A percentile compares a stretch with the other conserved stretches of the same genome.
Evolutionary conservation across 2,329 filamentous ascomycete genomes (phyloP).

Genomic region (Alternaria gansuensis): DNA sequence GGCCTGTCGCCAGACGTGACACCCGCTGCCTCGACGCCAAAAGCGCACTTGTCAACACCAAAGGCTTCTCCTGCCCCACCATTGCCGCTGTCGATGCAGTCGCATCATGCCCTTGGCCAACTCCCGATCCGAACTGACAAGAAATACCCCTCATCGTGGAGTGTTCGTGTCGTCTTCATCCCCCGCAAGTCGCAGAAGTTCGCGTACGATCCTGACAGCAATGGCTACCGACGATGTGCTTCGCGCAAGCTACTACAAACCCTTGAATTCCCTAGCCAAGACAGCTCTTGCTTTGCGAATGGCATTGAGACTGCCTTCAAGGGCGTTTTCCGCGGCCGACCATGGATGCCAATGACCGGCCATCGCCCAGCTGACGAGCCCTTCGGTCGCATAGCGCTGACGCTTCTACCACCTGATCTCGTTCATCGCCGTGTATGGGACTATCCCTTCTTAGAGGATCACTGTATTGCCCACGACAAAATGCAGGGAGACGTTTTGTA

Average conservation of each 20-base stretch:
- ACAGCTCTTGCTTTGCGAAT: conserved; percentile 50
- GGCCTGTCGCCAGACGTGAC: conserved; percentile 43
- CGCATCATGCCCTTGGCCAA: conserved; percentile 42
- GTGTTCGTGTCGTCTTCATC: conserved; percentile 51
- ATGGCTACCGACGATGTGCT: conserved; percentile 50
- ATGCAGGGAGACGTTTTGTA: conserved; percentile 54
- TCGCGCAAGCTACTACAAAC: conserved; percentile 53
- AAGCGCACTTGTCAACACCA: conserved; percentile 32
- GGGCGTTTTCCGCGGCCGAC: conserved; percentile 48
- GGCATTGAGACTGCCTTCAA: conserved; percentile 51
- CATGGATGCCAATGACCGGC: conserved; percentile 54
- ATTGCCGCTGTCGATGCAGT: conserved; percentile 41
- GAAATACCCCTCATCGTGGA: conserved; percentile 51
- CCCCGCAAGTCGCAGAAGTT: conserved; percentile 50
- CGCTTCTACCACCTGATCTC: conserved; percentile 46
- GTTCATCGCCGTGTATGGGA: conserved; percentile 51
- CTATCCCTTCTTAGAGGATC: conserved; percentile 53
- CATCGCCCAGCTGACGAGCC: conserved; percentile 52
- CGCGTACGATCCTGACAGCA: conserved; percentile 52
- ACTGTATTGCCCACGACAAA: conserved; percentile 55
- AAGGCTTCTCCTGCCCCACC: conserved; percentile 41
- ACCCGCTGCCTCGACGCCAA: conserved; percentile 43
- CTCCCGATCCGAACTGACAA: conserved; percentile 53
- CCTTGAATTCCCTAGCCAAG: conserved; percentile 49
- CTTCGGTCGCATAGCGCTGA: conserved; percentile 53